These are phyloP conservation scores for Elsinoe fawcettii DNA, from an alignment of 2,329 filamentous ascomycete species.

Conservation along the genomic window DNA sequence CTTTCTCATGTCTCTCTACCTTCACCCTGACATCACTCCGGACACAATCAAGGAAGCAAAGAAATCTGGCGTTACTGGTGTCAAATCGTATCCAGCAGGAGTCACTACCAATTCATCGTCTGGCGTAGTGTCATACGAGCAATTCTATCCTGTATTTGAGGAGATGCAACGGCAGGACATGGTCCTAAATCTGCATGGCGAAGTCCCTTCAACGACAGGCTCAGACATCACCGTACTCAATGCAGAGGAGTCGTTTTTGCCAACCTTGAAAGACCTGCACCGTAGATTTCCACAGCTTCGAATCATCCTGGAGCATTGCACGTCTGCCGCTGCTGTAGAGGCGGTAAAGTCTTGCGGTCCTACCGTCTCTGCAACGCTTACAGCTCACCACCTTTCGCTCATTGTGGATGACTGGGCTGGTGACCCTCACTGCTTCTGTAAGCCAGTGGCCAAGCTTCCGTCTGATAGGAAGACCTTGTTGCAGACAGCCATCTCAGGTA, in stretches of 20 bases:
- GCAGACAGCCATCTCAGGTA: conserved; percentile 51
- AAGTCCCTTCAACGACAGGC: conserved; percentile 54
- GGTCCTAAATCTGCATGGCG: conserved; percentile 89
- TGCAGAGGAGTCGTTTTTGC: conserved; percentile 70
- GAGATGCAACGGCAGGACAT: conserved; percentile 80
- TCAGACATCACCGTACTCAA: conserved; percentile 46
- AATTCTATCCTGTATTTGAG: conserved; percentile 72
- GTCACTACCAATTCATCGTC: conserved; percentile 55
- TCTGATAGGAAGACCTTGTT: conserved; percentile 66
- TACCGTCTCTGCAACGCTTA: conserved; percentile 73
- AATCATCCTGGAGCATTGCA: conserved; percentile 73
- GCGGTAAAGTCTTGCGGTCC: conserved; percentile 70
- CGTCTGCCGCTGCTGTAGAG: conserved; percentile 70
- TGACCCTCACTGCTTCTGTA: conserved; percentile 73
- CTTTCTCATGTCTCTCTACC: conserved; percentile 46
- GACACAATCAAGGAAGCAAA: conserved; percentile 62
- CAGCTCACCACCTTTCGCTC: conserved; percentile 74
- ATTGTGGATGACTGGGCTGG: conserved; percentile 65
- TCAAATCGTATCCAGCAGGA: conserved; percentile 60
- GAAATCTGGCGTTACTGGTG: conserved; percentile 60
- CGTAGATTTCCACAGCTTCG: conserved; percentile 63
- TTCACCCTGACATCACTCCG: conserved; percentile 42
- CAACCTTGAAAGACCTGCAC: conserved; percentile 67
- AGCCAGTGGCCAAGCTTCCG: conserved; percentile 58
- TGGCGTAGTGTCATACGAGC: conserved; percentile 61